phyloP scores from a whole-genome alignment of 2,329 filamentous ascomycete species.

The Talaromyces rugulosus region DNA sequence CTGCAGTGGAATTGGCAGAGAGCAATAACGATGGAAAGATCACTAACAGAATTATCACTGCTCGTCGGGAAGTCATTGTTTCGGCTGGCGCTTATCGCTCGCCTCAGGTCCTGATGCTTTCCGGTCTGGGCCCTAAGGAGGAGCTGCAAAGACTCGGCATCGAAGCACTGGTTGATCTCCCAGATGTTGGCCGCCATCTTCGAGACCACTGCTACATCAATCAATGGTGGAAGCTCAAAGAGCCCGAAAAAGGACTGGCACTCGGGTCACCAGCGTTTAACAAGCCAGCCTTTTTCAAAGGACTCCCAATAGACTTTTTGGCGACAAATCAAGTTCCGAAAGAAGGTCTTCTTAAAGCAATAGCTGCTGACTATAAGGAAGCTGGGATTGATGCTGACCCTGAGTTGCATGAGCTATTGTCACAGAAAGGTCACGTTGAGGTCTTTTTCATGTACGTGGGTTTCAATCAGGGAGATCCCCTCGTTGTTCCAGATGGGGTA shows the following conservation, averaged over 20 bases:
- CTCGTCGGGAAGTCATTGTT: constrained; percentile 5
- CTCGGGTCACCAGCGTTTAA: not conserved
- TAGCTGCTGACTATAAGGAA: not conserved
- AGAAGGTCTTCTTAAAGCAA: not conserved
- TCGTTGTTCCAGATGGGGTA: not conserved
- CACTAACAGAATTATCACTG: not conserved
- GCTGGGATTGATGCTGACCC: not conserved
- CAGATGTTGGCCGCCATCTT: constrained; percentile 55
- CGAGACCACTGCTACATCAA: constrained; percentile 49
- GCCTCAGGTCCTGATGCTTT: constrained; percentile 62
- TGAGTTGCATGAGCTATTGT: not conserved
- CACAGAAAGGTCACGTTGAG: constrained; percentile 5
- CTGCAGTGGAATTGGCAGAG: constrained; percentile 3
- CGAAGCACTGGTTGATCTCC: constrained; percentile 50
- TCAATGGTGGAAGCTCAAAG: not conserved
- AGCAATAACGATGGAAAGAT: not conserved
- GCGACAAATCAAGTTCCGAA: not conserved
- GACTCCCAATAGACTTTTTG: not conserved
- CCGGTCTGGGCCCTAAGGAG: constrained; percentile 54
- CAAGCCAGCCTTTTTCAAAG: not conserved
- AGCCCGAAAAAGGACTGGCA: constrained; percentile 1
- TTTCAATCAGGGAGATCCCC: not conserved
- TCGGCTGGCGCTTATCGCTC: constrained; percentile 18
- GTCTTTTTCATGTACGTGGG: not conserved
- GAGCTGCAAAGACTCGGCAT: constrained; percentile 54